Conservation (phyloP, 768 basidiomycete species). For the Trametes cingulata region DNA sequence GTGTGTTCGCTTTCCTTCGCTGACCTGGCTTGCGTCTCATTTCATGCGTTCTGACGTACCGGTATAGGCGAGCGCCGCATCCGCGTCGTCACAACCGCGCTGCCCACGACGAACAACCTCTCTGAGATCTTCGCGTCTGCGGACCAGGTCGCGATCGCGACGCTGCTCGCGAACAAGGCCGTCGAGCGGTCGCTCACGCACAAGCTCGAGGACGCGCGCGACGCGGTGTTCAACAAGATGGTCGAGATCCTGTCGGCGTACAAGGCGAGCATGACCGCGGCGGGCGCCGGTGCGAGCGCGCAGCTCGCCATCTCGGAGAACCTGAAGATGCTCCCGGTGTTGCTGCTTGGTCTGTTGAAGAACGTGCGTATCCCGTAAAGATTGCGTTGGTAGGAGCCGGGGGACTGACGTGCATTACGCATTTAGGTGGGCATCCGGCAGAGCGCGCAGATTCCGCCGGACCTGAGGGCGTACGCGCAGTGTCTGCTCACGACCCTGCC, state of each 20-base stretch:
- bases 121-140: constrained; percentile 58
- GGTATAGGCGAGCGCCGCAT: constrained; percentile 53
- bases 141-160: constrained; percentile 55
- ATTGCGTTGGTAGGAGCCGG: background rate
- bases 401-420: background rate
- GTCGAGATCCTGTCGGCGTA: constrained; percentile 56
- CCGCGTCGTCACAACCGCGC: constrained; percentile 58
- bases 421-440: constrained; percentile 90
- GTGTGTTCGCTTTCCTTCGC: constrained; percentile 32
- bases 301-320: constrained; percentile 93
- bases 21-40: no score
- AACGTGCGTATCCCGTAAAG: constrained; percentile 56
- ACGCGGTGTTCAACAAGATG: constrained; percentile 55
- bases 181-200: constrained; percentile 55
- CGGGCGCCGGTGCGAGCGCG: constrained; percentile 90
- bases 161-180: constrained; percentile 58
- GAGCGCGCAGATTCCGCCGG: constrained; percentile 95
- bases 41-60: background rate
- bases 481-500: constrained; percentile 88
- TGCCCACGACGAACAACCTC: constrained; percentile 58
- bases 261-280: constrained; percentile 95
- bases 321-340: constrained; percentile 89
- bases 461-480: constrained; percentile 94
- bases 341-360: constrained; percentile 89
- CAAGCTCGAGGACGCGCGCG: constrained; percentile 60